Evolutionary conservation across 371 early-diverging fungal genomes (phyloP).

Genomic region (Circinella umbellata): DNA sequence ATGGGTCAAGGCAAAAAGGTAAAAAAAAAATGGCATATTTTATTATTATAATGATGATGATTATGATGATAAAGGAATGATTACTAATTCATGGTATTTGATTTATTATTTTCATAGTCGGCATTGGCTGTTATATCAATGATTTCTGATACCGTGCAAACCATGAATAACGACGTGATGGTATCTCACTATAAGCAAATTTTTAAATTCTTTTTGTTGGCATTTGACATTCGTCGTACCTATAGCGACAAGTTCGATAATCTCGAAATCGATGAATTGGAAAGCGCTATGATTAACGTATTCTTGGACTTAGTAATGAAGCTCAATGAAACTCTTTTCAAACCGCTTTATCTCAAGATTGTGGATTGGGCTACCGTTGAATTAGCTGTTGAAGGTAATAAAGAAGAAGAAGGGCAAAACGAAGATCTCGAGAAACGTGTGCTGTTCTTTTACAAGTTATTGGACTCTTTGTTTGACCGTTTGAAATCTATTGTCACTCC

Average conservation of each 20-base stretch:
- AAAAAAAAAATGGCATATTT: neutral
- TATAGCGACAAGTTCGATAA: constrained; percentile 34
- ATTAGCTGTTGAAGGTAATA: constrained; percentile 20
- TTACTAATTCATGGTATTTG: no score
- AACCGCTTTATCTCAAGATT: constrained; percentile 88
- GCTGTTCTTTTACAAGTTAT: constrained; percentile 79
- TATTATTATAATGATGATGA: neutral
- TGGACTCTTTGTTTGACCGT: constrained; percentile 72
- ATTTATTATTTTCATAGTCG: constrained; percentile 1
- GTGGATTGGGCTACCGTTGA: constrained; percentile 89
- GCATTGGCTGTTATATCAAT: constrained; percentile 50
- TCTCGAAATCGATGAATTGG: constrained; percentile 59
- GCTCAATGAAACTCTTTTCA: constrained; percentile 93
- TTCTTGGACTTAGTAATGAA: constrained; percentile 86
- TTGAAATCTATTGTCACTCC: constrained; percentile 89
- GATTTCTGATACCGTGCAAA: constrained; percentile 64
- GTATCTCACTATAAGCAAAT: constrained; percentile 75
- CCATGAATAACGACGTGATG: constrained; percentile 71
- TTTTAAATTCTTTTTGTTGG: constrained; percentile 79
- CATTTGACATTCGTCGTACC: constrained; percentile 71
- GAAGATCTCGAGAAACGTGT: constrained; percentile 62
- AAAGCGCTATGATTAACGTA: constrained; percentile 69
- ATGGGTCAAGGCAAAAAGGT: constrained; percentile 60
- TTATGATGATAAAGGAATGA: no score
- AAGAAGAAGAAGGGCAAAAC: constrained; percentile 23